Evolutionary conservation across 441 rosid genomes (phyloP).

Genomic region (Breynia disticha): DNA sequence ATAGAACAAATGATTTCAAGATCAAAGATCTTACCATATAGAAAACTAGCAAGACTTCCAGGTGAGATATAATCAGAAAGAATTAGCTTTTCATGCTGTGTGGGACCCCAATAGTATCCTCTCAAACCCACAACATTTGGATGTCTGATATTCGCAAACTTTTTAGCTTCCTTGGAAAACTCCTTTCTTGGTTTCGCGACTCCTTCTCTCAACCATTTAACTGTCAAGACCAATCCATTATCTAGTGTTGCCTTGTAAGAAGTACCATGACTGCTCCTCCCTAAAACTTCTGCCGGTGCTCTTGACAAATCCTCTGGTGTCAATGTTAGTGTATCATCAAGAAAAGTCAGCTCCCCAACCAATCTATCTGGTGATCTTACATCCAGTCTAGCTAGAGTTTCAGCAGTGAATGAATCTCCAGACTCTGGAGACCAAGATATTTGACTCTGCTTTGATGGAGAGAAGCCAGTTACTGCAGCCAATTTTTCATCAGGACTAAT

Average conservation of each 20-base stretch:
- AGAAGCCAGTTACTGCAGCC: slow-evolving; percentile 57
- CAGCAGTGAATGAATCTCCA: slow-evolving; percentile 83
- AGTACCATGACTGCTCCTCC: slow-evolving; percentile 99
- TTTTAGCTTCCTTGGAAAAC: slow-evolving; percentile 91
- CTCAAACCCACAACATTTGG: slow-evolving; percentile 93
- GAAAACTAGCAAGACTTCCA: slow-evolving; percentile 96
- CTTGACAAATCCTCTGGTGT: slow-evolving; percentile 91
- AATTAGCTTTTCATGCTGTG: slow-evolving; percentile 96
- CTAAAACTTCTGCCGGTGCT: slow-evolving; percentile 96
- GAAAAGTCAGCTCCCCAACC: slow-evolving; percentile 91
- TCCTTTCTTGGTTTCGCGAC: slow-evolving; percentile 94
- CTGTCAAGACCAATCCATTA: slow-evolving; percentile 75
- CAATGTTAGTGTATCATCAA: slow-evolving; percentile 73
- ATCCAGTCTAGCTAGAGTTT: slow-evolving; percentile 72
- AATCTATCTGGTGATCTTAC: slow-evolving; percentile 87
- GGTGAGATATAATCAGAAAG: slow-evolving; percentile 88
- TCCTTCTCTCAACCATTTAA: slow-evolving; percentile 98
- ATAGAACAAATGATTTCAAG: background rate
- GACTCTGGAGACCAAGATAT: slow-evolving; percentile 91
- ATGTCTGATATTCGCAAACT: slow-evolving; percentile 87
- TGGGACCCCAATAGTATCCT: slow-evolving; percentile 99
- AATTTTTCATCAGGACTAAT: slow-evolving; percentile 73
- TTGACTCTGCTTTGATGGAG: slow-evolving; percentile 75
- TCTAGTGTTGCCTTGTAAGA: slow-evolving; percentile 89
- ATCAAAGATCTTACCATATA: slow-evolving; percentile 59